Conservation (phyloP, 106 monocot genomes). For the Acanthochlamys bracteata region DNA sequence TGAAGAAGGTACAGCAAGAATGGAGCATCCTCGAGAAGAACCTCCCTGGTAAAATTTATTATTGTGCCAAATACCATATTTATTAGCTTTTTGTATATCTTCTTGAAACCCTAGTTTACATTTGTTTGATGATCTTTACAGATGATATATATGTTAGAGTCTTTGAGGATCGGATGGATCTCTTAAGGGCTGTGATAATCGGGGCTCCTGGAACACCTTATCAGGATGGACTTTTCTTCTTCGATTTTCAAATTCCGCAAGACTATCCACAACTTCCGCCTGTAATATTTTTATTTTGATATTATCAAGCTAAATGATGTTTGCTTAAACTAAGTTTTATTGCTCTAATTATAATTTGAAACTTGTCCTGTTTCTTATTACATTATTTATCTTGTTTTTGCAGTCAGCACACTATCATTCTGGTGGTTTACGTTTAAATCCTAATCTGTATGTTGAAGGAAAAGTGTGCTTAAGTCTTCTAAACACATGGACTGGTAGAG, state of each 20-base stretch:
- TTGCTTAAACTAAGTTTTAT: no score
- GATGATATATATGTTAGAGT: slow-evolving; percentile 88
- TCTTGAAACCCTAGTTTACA: no score
- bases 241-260: slow-evolving; percentile 76
- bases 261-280: slow-evolving; percentile 96
- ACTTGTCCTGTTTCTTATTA: no score
- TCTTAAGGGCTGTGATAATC: slow-evolving; percentile 85
- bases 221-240: slow-evolving; percentile 99
- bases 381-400: not conserved
- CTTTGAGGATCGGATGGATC: slow-evolving; percentile 95
- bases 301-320: no score
- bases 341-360: no score
- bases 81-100: no score
- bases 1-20: slow-evolving; percentile 90
- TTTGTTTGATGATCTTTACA: slow-evolving; percentile 13
- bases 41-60: slow-evolving; percentile 68
- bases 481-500: slow-evolving; percentile 95
- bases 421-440: slow-evolving; percentile 89
- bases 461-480: slow-evolving; percentile 94
- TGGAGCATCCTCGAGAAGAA: slow-evolving; percentile 93
- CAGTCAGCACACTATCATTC: slow-evolving; percentile 89
- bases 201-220: slow-evolving; percentile 96
- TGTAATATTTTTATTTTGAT: slow-evolving; percentile 22
- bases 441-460: slow-evolving; percentile 90
- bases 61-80: no score